Evolutionary conservation across 2,329 filamentous ascomycete genomes (phyloP), one percentile per base, ranked within the genome.

Genomic region (Lasiodiplodia sp.): DNA sequence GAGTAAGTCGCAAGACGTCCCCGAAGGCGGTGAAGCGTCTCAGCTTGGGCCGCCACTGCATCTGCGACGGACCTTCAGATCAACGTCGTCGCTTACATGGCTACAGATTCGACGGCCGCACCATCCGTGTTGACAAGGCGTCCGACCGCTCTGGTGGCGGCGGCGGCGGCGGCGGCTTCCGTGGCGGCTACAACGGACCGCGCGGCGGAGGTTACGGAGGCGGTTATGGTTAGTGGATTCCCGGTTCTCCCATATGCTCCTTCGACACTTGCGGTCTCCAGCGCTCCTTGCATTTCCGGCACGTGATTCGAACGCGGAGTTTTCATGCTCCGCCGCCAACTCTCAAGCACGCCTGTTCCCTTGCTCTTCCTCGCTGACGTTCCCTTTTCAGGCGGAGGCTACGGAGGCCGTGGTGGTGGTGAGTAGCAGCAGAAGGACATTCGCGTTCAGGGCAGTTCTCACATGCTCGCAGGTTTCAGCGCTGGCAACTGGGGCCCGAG

Each of bases 111-210:
- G 94, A 98, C 81, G 95, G 95, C 72, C 93, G 95, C 75, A 90
- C 88, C 72, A 97, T 99, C 80, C 94, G 95, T 74, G 95, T 99
- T 72, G 95, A 98, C 84, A 97, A 94, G 82, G 96, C 94, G 71
- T 94, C 93, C 69, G 94, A 97, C 81, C 87, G 87, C 66, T 87
- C 89, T 66, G 84, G 85, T 64, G 84, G 86, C 44, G 79, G 80
- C 63, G 81, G 82, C 70, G 81, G 82, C 70, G 74, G 77, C 18
- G 75, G 80, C 34, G 73, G 75, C 40, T 65, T 71, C 52, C 74
- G 75, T 49, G 78, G 79, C 31, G 74, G 76, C 34, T 72, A 73
- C 56, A 75, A 75, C 64, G 70, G 70, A 60, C 74, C 75, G 25
- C 72, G 72, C 63, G 73, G 75, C 31, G 73, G 75, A 38, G 72